Evolutionary conservation across 148 eudicot species (phyloP), one percentile per base, ranked within the genome.

Genomic region (Fagopyrum esculentum): DNA sequence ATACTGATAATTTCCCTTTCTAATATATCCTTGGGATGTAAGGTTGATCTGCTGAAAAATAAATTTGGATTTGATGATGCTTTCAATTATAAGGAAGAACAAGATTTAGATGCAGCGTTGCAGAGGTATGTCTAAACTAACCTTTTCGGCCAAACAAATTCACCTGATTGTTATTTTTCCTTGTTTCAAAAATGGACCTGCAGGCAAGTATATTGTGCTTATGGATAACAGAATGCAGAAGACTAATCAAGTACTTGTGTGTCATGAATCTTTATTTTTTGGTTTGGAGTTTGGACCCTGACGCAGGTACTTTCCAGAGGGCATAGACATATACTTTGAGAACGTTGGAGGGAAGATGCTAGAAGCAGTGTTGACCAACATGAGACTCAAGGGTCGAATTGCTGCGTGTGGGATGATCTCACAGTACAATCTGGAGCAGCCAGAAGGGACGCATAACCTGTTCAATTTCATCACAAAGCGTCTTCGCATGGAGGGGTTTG

Each of bases 331-430:
- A 4, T 85, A 83, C 81, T 85, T 83, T 69, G 88, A 85, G 79
- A 87, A 83, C 35, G 90, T 83, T 7, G 88, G 88, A 17, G 88
- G 90, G 15, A 85, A 83, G 76, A 85, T 87, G 88, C 83, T 87
- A 10, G 87, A 87, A 45, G 88, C 81, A 3, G 88, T 83, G 16
- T 78, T 85, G 6, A 50, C 60, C 12, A 87, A 87, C 80, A 85
- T 85, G 90, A 85, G 82, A 45, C 35, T 47, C 17, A 78, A 73
- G 7, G 90, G 90, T 3, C 83, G 87, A 11, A 84, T 87, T 6
- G 78, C 80, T 2, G 83, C 74, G 0, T 87, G 90, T 64, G 90
- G 88, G 6, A 66, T 83, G 82, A 75, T 85, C 22, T 87, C 90
- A 5, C 86, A 85, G 69, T 85, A 87, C 74, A 83, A 87, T 66